These are phyloP conservation scores for Lotmaria passim DNA, from an alignment of 208 protist genomes.

Conservation along the genomic window DNA sequence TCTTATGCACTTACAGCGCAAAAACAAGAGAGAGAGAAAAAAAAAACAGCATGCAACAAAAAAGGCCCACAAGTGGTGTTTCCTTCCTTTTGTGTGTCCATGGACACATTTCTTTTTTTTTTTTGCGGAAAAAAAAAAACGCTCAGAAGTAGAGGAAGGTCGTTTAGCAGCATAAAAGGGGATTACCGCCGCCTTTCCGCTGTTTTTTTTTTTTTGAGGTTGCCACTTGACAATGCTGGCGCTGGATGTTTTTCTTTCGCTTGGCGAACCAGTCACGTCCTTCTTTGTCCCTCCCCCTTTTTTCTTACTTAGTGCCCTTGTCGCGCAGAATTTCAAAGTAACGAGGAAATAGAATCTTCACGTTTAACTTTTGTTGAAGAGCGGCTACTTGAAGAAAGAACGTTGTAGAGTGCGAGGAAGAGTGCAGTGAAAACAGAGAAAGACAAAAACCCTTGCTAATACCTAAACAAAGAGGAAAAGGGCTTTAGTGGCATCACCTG, in stretches of 20 bases:
- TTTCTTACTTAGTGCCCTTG: background rate
- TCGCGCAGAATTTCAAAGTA: background rate
- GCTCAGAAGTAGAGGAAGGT: too few species aligned
- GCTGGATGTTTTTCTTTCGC: too few species aligned
- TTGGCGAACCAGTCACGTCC: too few species aligned
- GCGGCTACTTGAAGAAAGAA: background rate
- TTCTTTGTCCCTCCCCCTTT: background rate
- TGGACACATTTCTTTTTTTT: background rate
- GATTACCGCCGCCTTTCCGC: background rate
- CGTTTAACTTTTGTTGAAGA: too few species aligned
- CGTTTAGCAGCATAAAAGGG: too few species aligned
- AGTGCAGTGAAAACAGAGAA: background rate
- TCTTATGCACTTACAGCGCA: background rate
- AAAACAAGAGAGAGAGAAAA: background rate
- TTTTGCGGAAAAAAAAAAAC: background rate
- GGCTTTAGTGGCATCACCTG: too few species aligned
- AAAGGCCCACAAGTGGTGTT: too few species aligned
- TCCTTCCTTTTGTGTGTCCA: background rate
- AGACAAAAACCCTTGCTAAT: background rate
- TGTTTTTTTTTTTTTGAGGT: constrained; percentile 13
- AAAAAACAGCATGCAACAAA: background rate
- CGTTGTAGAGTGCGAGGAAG: background rate
- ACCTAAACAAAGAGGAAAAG: background rate
- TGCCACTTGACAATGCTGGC: too few species aligned
- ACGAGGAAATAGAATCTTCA: too few species aligned